phyloP scores from a whole-genome alignment of 2,329 filamentous ascomycete species.

The Penicillium sp. region DNA sequence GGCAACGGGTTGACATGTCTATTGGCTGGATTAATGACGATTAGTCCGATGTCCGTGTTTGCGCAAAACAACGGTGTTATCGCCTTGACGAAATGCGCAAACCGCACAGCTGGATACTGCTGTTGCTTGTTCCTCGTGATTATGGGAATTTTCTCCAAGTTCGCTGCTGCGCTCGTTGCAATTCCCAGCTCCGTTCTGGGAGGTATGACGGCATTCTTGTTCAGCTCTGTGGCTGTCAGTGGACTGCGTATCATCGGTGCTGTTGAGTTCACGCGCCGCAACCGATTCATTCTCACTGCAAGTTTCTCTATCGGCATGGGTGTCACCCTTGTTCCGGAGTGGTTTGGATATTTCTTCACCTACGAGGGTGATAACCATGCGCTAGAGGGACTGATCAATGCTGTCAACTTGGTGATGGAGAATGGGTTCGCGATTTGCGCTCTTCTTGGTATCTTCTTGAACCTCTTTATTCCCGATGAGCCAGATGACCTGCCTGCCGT shows the following conservation, averaged over 20 bases:
- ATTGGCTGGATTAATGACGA: conserved; percentile 64
- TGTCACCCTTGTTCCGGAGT: conserved; percentile 50
- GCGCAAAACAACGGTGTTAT: conserved; percentile 72
- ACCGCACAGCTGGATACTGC: conserved; percentile 67
- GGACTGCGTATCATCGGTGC: conserved; percentile 67
- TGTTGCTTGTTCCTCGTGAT: conserved; percentile 66
- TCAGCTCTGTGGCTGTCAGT: conserved; percentile 65
- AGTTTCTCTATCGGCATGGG: conserved; percentile 62
- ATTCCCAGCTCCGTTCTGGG: conserved; percentile 57
- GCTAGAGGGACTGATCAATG: conserved; percentile 59
- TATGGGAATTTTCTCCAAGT: conserved; percentile 72
- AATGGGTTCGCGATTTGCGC: conserved; percentile 66
- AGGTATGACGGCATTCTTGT: conserved; percentile 64
- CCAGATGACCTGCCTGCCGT: conserved; percentile 61
- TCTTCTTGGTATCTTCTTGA: conserved; percentile 70
- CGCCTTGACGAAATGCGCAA: conserved; percentile 67
- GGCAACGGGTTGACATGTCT: conserved; percentile 68
- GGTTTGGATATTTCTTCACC: conserved; percentile 51
- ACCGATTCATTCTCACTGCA: conserved; percentile 66
- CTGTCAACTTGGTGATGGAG: conserved; percentile 68
- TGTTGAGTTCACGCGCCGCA: conserved; percentile 64
- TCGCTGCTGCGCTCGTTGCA: conserved; percentile 66
- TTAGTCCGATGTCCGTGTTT: conserved; percentile 68
- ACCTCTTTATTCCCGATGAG: conserved; percentile 72
- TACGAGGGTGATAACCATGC: conserved; percentile 62